Evolutionary conservation across 1,284 basidiomycete genomes (phyloP), one percentile per base, ranked within the genome.

Genomic region (Ganoderma lingzhi): DNA sequence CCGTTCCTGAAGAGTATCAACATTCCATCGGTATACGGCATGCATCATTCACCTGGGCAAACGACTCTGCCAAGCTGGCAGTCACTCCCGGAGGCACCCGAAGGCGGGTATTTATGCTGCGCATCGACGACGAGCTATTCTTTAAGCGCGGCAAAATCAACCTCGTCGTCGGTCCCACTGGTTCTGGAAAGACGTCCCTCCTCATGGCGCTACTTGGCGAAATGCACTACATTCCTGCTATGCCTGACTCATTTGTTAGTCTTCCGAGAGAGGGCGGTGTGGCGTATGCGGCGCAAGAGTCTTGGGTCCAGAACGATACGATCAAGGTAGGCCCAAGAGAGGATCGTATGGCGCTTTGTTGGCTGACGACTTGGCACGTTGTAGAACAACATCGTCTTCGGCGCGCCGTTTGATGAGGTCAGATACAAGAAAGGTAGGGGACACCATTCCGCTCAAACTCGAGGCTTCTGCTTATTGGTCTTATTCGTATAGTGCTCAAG

Each of bases 241-340:
- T 83, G 8, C 82, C 86, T 12, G 85, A 85, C 45, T 87, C 90
- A 0, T 91, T 88, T 83, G 90, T 85, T 78, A 88, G 87, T 68
- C 84, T 94, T 6, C 92, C 92, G n/a, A 84, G 91, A 9, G 79
- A 81, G 2, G 85, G 86, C 12, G 92, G 92, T 6, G 86, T 94
- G 3, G 88, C 90, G 0, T 94, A 92, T 78, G 90, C 91, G 5
- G 89, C 91, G 0, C 93, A 95, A 77, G 91, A 93, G 75, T 89
- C 90, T 1, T 95, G 93, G 92, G 89, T 91, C 4, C 84, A 86
- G 74, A 90, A 89, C 73, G 84, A 84, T 67, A 86, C 84, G 0
- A 85, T 86, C 67, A 80, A 79, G 70, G 84, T 81, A 64, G 61
- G 75, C 58, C 15, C n/a, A 19, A 30, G 53, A 61, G 64, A 28